phyloP scores from a whole-genome alignment of 2,329 filamentous ascomycete genomes.

The Arthroderma uncinatum region DNA sequence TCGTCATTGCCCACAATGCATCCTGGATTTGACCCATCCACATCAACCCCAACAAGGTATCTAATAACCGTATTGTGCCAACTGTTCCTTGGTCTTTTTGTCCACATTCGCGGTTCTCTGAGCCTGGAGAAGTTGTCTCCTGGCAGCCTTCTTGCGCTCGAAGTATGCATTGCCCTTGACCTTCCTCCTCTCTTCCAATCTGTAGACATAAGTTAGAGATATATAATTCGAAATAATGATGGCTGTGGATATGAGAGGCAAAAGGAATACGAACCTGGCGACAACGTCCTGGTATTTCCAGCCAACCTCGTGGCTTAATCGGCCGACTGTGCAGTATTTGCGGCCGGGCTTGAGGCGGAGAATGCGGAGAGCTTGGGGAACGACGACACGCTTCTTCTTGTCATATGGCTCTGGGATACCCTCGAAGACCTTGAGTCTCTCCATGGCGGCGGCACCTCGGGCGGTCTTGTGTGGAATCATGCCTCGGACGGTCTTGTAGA shows the following conservation, averaged over 20 bases:
- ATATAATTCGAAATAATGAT: slow-evolving; percentile 15
- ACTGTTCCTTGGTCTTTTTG: slow-evolving; percentile 75
- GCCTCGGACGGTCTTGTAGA: slow-evolving; percentile 99
- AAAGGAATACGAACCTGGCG: slow-evolving; percentile 60
- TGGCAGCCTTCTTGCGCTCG: slow-evolving; percentile 97
- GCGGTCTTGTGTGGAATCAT: slow-evolving; percentile 99
- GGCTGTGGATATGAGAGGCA: background rate
- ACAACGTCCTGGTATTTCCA: slow-evolving; percentile 99
- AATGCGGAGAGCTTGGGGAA: slow-evolving; percentile 94
- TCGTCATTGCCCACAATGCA: slow-evolving; percentile 28
- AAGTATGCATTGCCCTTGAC: slow-evolving; percentile 99
- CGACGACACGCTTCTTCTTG: slow-evolving; percentile 99
- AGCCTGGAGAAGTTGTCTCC: slow-evolving; percentile 80
- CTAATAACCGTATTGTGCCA: slow-evolving; percentile 88
- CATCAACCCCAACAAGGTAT: slow-evolving; percentile 30
- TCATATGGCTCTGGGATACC: slow-evolving; percentile 97
- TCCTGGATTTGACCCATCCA: slow-evolving; percentile 30
- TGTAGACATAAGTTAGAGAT: slow-evolving; percentile 31
- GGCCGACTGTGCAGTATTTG: slow-evolving; percentile 99
- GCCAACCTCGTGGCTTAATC: slow-evolving; percentile 96
- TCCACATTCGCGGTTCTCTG: slow-evolving; percentile 85
- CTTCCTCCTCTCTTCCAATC: slow-evolving; percentile 98
- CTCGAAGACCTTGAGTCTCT: slow-evolving; percentile 99
- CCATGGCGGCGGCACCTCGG: slow-evolving; percentile 88
- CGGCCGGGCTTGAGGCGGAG: slow-evolving; percentile 95